Evolutionary conservation across 495 filamentous ascomycete species (phyloP).

Genomic region (Annulohypoxylon maeteangense): DNA sequence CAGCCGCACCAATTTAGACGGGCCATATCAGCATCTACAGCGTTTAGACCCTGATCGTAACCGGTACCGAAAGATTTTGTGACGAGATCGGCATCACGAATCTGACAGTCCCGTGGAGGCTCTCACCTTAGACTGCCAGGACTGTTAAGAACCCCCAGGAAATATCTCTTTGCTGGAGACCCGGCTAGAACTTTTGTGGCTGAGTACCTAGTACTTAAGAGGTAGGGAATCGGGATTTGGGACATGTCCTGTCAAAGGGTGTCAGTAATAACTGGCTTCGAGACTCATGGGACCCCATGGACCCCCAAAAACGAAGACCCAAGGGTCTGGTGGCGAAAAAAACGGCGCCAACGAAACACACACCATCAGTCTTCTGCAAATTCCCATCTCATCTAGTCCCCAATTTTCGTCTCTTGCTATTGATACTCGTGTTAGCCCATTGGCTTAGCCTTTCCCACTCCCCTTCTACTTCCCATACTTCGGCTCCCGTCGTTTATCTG

Average conservation of each 20-base stretch:
- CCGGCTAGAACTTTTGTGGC: constrained; percentile 50
- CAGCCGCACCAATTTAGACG: constrained; percentile 24
- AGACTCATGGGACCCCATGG: constrained; percentile 42
- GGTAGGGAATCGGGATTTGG: constrained; percentile 25
- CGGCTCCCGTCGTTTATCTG: constrained; percentile 43
- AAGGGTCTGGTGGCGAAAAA: constrained; percentile 51
- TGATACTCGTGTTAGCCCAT: constrained; percentile 36
- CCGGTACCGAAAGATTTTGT: constrained; percentile 29
- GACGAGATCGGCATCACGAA: constrained; percentile 39
- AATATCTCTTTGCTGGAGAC: constrained; percentile 38
- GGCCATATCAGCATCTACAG: not conserved
- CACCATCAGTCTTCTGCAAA: constrained; percentile 42
- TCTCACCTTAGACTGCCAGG: constrained; percentile 8
- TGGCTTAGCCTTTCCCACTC: constrained; percentile 29
- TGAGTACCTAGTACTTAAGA: constrained; percentile 23
- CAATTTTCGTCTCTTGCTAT: constrained; percentile 47
- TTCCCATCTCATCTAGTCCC: constrained; percentile 40
- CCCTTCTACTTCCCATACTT: constrained; percentile 29
- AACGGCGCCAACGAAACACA: constrained; percentile 46
- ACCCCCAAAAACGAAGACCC: constrained; percentile 46
- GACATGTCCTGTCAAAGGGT: constrained; percentile 29
- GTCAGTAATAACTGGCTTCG: constrained; percentile 16
- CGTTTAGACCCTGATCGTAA: constrained; percentile 21
- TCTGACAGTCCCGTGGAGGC: constrained; percentile 39
- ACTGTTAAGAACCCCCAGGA: constrained; percentile 4